phyloP scores from a whole-genome alignment of 202 grass and related monocot genomes.

The Musa balbisiana region DNA sequence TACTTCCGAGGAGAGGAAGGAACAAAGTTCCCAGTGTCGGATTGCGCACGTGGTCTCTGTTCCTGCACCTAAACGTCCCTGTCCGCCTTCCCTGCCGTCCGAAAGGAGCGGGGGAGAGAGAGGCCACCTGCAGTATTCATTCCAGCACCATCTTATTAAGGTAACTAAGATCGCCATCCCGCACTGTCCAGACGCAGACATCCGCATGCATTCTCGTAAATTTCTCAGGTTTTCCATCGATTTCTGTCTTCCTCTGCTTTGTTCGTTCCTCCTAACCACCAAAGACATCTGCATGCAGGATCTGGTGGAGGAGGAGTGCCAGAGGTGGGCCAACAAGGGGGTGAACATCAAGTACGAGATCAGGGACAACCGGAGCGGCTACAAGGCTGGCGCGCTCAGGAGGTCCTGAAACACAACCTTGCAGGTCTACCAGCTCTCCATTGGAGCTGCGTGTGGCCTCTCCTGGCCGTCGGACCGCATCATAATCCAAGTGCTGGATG shows the following conservation, averaged over 20 bases:
- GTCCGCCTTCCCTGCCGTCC: too few species aligned
- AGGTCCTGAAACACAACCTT: neutral
- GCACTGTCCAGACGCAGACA: too few species aligned
- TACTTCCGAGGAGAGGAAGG: too few species aligned
- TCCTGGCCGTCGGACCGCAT: conserved; percentile 8
- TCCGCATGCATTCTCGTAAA: too few species aligned
- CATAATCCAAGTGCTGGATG: conserved; percentile 11
- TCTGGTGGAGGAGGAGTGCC: conserved; percentile 10
- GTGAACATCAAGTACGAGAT: conserved; percentile 15
- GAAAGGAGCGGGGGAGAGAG: too few species aligned
- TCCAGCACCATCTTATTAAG: neutral
- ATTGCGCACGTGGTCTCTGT: too few species aligned
- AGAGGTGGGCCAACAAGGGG: conserved; percentile 9
- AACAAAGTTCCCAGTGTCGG: too few species aligned
- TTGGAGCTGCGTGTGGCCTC: conserved; percentile 1
- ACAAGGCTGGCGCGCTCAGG: conserved; percentile 5
- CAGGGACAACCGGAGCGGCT: neutral
- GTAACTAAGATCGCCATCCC: neutral
- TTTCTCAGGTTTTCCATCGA: too few species aligned
- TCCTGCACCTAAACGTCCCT: too few species aligned
- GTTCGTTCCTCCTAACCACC: too few species aligned
- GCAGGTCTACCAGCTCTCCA: conserved; percentile 4
- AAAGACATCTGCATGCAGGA: neutral
- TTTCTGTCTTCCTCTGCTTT: too few species aligned
- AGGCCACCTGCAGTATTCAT: neutral